These are phyloP conservation scores for Yamadazyma conglobata DNA, from an alignment of 1,139 yeast species.

Conservation along the genomic window DNA sequence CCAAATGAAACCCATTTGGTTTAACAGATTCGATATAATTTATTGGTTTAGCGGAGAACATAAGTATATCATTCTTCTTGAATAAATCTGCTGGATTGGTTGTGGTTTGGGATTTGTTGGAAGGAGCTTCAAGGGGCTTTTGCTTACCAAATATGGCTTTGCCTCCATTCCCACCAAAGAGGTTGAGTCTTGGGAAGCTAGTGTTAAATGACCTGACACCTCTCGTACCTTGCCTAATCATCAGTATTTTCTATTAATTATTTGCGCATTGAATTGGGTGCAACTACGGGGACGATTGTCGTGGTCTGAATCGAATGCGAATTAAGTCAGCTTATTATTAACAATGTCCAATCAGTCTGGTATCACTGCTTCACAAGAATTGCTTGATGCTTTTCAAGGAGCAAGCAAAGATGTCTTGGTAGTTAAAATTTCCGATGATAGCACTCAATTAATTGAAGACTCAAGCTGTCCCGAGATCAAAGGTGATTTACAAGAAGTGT, in stretches of 20 bases:
- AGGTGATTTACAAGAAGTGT: slow-evolving; percentile 28
- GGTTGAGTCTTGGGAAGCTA: slow-evolving; percentile 5
- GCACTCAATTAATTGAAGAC: slow-evolving; percentile 43
- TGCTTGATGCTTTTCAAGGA: slow-evolving; percentile 31
- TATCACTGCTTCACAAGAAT: slow-evolving; percentile 49
- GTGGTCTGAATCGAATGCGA: no score
- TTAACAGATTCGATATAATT: slow-evolving; percentile 45
- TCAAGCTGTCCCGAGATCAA: slow-evolving; percentile 26
- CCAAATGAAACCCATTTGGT: slow-evolving; percentile 38
- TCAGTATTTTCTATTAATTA: background rate
- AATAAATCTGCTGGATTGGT: slow-evolving; percentile 45
- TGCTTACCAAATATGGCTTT: slow-evolving; percentile 16
- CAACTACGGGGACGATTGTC: slow-evolving; percentile 1
- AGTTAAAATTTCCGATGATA: slow-evolving; percentile 43
- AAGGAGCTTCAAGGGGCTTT: slow-evolving; percentile 29
- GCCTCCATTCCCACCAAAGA: slow-evolving; percentile 34
- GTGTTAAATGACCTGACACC: slow-evolving; percentile 5
- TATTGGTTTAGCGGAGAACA: slow-evolving; percentile 41
- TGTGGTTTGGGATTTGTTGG: slow-evolving; percentile 37
- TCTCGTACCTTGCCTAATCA: slow-evolving; percentile 2
- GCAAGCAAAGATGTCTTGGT: slow-evolving; percentile 26
- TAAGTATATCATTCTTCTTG: slow-evolving; percentile 43
- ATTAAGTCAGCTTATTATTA: background rate
- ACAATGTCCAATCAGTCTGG: slow-evolving; percentile 73
- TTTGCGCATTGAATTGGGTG: slow-evolving; percentile 4